These are phyloP conservation scores for Actinomortierella wolfii DNA, from an alignment of 371 early-diverging fungal species.

Conservation along the genomic window DNA sequence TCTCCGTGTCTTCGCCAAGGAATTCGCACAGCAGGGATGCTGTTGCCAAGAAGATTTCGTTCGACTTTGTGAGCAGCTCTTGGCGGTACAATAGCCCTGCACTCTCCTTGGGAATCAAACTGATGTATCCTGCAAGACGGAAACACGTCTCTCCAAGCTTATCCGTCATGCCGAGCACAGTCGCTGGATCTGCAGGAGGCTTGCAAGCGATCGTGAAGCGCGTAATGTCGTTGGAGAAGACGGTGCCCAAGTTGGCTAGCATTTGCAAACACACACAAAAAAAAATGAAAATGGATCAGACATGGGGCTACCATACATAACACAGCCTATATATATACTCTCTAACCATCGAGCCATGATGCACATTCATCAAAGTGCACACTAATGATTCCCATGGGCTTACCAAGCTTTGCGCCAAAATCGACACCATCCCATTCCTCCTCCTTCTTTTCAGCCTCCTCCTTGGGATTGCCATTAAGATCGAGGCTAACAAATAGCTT, in stretches of 20 bases:
- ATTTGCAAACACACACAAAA: background rate
- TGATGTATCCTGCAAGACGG: slow-evolving; percentile 41
- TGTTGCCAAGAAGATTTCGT: slow-evolving; percentile 35
- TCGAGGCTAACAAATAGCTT: slow-evolving; percentile 14
- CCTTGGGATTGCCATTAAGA: background rate
- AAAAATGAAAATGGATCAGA: background rate
- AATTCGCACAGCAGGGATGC: slow-evolving; percentile 41
- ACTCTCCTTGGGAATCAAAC: slow-evolving; percentile 33
- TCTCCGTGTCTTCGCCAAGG: slow-evolving; percentile 23
- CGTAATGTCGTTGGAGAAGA: slow-evolving; percentile 35
- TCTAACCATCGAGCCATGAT: too few species aligned
- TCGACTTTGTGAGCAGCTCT: slow-evolving; percentile 31
- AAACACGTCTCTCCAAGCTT: slow-evolving; percentile 36
- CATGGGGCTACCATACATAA: background rate
- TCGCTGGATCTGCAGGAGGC: slow-evolving; percentile 40
- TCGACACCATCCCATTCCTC: slow-evolving; percentile 39
- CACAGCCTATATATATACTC: background rate
- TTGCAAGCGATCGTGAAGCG: slow-evolving; percentile 39
- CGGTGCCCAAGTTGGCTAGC: slow-evolving; percentile 28
- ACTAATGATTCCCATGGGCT: background rate
- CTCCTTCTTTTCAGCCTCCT: slow-evolving; percentile 2
- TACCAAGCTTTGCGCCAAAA: slow-evolving; percentile 42
- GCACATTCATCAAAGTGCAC: too few species aligned
- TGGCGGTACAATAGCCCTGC: slow-evolving; percentile 42
- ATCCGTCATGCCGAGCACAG: slow-evolving; percentile 36